Base-by-base conservation (phyloP, 805 yeast species). In the Metschnikowia sp. region DNA sequence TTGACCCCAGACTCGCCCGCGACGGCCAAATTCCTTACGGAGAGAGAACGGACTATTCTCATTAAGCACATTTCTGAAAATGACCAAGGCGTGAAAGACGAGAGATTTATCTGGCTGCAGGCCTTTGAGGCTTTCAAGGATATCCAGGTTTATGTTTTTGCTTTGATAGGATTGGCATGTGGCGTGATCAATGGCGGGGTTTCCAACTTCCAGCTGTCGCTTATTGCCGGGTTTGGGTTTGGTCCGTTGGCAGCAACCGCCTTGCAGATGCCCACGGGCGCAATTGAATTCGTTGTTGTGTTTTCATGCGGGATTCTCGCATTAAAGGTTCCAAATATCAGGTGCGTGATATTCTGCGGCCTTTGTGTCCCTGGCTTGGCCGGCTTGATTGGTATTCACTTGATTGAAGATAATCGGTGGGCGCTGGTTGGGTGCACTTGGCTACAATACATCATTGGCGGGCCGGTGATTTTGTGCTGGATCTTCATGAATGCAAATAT, bases 401-500 rank as follows among this genome's bases (percentile, higher is more conserved):
- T 44, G 30, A 44, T 44, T 12, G 29, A 44, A 10, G 31, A 44
- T 13, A 44, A 44, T 18, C 26, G 42, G 18, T 60, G 55, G 34
- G 60, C 58, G 8, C 50, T 48, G 49, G 45, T 50, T 12, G 54
- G 52, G 13, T 44, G 47, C 36, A 44, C 47, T 8, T 44, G 47
- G 47, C 42, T 44, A 11, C 47, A 44, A 13, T 50, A 48, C 43
- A 50, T 50, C 39, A 45, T 48, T 42, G 50, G 50, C 28, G 46
- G 47, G n/a, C 47, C 53, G 8, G 47, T 48, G 11, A 50, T 48
- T 30, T 42, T 44, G 47, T 38, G 52, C 22, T 48, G 54, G 51
- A 47, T 50, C 9, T 33, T 44, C n/a, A 44, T 44, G 19, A 44
- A 47, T 36, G 54, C 53, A 4, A 81, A 86, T 61, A 76, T 83